Conservation (phyloP, 345 rosid species). For the Gynandropsis gynandra region DNA sequence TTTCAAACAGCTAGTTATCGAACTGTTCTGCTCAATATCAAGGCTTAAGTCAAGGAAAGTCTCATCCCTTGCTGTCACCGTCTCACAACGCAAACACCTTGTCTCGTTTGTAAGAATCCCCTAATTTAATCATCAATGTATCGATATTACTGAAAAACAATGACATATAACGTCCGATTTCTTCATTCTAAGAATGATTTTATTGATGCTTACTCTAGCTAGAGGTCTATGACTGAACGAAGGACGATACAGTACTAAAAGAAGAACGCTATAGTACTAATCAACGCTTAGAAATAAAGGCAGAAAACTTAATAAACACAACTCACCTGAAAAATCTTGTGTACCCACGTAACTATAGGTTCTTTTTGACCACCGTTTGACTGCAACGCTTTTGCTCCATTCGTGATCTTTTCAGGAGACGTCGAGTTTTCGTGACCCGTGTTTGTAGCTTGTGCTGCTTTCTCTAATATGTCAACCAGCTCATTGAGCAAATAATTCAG, state of each 20-base stretch:
- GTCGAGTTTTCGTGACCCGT: conserved; percentile 54
- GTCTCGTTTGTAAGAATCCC: conserved; percentile 94
- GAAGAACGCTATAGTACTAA: not conserved
- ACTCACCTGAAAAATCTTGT: conserved; percentile 81
- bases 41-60: conserved; percentile 90
- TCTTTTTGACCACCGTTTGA: conserved; percentile 66
- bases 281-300: not conserved
- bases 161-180: too few relatives aligned
- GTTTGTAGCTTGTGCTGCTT: conserved; percentile 46
- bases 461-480: conserved; percentile 82
- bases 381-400: conserved; percentile 44
- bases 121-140: conserved; percentile 23
- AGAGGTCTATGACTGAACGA: not conserved
- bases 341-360: conserved; percentile 90
- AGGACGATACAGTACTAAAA: not conserved
- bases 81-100: conserved; percentile 86
- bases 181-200: not conserved
- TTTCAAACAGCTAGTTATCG: conserved; percentile 92
- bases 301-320: not conserved
- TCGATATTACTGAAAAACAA: conserved; percentile 1
- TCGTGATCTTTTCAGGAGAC: conserved; percentile 53
- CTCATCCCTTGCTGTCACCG: conserved; percentile 91
- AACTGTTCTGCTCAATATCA: conserved; percentile 95
- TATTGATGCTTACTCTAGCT: not conserved
- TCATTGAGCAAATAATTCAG: conserved; percentile 90